Percentiles rank a stretch among this genome's conserved stretches.
Evolutionary conservation across 306 rosid species (phyloP).

Genomic region (Vicia faba): DNA sequence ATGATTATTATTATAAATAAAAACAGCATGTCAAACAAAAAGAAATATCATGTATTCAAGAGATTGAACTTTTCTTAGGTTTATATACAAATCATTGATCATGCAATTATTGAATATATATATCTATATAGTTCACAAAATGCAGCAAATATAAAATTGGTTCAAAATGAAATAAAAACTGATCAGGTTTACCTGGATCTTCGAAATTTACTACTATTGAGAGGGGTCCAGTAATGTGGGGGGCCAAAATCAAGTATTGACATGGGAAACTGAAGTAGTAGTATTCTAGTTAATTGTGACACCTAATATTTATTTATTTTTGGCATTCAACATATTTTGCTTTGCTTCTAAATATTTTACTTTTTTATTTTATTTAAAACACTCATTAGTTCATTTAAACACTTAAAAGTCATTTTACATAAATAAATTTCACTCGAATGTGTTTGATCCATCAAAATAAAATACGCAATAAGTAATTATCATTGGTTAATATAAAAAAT

Average conservation of each 20-base stretch:
- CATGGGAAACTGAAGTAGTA: conserved; percentile 40
- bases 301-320: no score
- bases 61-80: not conserved
- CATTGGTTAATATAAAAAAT: no score
- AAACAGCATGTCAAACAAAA: not conserved
- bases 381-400: no score
- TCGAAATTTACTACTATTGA: not conserved
- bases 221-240: conserved; percentile 23
- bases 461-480: no score
- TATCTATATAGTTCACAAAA: no score
- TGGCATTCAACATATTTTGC: no score
- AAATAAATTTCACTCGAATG: no score
- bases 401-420: no score
- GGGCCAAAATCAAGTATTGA: conserved; percentile 41
- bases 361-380: no score
- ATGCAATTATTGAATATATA: no score
- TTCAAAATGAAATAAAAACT: conserved; percentile 20
- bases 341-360: no score
- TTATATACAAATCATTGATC: conserved; percentile 27
- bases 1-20: not conserved
- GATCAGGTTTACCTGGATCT: conserved; percentile 41
- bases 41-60: not conserved
- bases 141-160: not conserved
- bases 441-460: no score
- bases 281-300: not conserved